Conservation (phyloP, 2,329 filamentous ascomycete species). For the Ceratocystis lukuohia region DNA sequence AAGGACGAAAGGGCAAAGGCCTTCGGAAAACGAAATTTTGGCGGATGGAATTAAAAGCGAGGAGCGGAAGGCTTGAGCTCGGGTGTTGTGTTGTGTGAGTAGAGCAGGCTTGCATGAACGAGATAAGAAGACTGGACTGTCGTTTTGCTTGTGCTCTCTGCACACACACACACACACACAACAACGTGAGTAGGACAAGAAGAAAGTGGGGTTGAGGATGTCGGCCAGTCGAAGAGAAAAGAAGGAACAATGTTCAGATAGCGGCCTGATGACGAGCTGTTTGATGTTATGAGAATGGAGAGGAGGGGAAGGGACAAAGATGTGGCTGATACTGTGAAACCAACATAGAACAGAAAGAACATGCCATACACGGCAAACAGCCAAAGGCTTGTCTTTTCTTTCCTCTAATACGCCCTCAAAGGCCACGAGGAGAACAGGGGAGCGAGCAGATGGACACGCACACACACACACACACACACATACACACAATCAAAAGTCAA, state of each 20-base stretch:
- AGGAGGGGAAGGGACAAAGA: background rate
- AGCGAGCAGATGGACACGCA: too few relatives aligned
- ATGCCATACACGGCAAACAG: background rate
- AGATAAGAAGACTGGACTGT: background rate
- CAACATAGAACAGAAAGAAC: background rate
- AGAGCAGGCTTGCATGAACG: constrained; percentile 2
- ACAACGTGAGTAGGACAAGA: background rate
- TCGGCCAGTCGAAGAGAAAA: background rate
- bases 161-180: background rate
- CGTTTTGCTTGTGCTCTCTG: background rate
- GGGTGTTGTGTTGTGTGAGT: background rate
- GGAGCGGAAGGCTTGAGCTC: background rate
- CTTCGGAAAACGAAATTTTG: too few relatives aligned
- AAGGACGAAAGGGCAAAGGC: background rate
- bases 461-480: too few relatives aligned
- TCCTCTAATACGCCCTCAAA: background rate
- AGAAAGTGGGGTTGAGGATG: background rate
- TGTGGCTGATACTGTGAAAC: background rate
- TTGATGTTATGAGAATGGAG: background rate
- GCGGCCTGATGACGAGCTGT: background rate
- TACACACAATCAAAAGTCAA: background rate
- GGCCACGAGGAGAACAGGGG: background rate
- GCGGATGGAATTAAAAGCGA: too few relatives aligned
- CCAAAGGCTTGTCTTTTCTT: background rate
- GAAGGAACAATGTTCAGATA: background rate